Conservation (phyloP, 2,329 filamentous ascomycete species). For the Fusarium sp. region DNA sequence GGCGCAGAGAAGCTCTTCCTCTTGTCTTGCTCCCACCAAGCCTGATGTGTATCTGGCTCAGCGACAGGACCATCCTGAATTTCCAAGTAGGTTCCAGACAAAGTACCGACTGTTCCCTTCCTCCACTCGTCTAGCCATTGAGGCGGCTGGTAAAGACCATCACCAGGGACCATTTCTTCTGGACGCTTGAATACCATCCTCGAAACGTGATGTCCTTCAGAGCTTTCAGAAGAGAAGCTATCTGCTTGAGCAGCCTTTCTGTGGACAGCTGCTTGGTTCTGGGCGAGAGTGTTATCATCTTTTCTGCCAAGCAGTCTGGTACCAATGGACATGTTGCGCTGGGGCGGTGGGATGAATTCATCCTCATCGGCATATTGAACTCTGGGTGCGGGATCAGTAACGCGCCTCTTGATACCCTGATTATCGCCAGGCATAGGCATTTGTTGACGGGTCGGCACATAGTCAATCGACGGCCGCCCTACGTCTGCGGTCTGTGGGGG, state of each 20-base stretch:
- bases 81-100: conserved; percentile 71
- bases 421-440: conserved; percentile 38
- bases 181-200: conserved; percentile 59
- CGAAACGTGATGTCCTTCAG: conserved; percentile 55
- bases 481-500: conserved; percentile 44
- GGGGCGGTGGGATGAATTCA: conserved; percentile 44
- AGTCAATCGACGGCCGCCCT: conserved; percentile 36
- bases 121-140: conserved; percentile 79
- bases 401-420: conserved; percentile 47
- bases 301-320: conserved; percentile 32
- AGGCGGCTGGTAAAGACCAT: conserved; percentile 69
- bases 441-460: conserved; percentile 15
- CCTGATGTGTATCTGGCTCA: conserved; percentile 62
- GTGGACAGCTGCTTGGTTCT: conserved; percentile 34
- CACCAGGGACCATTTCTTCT: conserved; percentile 60
- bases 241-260: conserved; percentile 49
- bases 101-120: conserved; percentile 71
- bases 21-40: conserved; percentile 81
- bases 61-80: conserved; percentile 59
- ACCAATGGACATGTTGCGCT: conserved; percentile 40
- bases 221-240: conserved; percentile 48
- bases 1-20: conserved; percentile 60
- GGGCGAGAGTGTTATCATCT: conserved; percentile 19
- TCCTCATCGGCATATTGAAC: conserved; percentile 47
- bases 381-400: conserved; percentile 49